Conservation (phyloP, 192 early-diverging fungal genomes). For the Podila minutissima region DNA sequence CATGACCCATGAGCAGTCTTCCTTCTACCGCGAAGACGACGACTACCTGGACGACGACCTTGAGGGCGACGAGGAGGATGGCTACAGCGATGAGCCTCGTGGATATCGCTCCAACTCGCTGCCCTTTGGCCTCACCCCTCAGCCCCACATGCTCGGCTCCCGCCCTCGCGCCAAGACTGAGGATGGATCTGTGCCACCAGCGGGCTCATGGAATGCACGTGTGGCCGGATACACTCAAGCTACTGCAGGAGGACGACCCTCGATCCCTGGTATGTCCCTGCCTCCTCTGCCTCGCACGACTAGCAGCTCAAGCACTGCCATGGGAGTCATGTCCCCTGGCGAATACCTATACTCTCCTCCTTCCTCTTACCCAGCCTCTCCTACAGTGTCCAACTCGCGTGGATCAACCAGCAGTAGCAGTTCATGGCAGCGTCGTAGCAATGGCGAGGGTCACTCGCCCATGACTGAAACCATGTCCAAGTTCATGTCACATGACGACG, state of each 20-base stretch:
- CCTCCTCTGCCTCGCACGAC: slow-evolving; percentile 46
- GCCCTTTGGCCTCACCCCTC: slow-evolving; percentile 46
- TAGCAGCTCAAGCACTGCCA: slow-evolving; percentile 40
- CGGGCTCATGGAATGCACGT: slow-evolving; percentile 44
- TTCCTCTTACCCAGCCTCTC: slow-evolving; percentile 66
- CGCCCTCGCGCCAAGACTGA: slow-evolving; percentile 49
- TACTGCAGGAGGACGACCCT: slow-evolving; percentile 21
- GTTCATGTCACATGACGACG: slow-evolving; percentile 58
- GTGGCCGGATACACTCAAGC: slow-evolving; percentile 32
- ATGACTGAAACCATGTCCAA: slow-evolving; percentile 63
- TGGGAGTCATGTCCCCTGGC: slow-evolving; percentile 45
- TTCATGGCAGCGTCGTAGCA: slow-evolving; percentile 56
- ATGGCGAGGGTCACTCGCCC: slow-evolving; percentile 56
- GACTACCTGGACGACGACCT: slow-evolving; percentile 59
- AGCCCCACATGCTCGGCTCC: slow-evolving; percentile 42
- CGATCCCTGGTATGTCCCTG: slow-evolving; percentile 48
- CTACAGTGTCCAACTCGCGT: slow-evolving; percentile 58
- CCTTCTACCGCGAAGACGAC: slow-evolving; percentile 56
- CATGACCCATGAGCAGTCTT: slow-evolving; percentile 38
- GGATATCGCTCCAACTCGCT: slow-evolving; percentile 52
- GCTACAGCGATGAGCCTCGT: slow-evolving; percentile 27
- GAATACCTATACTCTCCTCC: slow-evolving; percentile 63
- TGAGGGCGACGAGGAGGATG: slow-evolving; percentile 50
- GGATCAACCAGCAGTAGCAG: slow-evolving; percentile 51
- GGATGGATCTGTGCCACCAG: slow-evolving; percentile 33